Percentiles rank a stretch among this genome's conserved stretches.
These are phyloP conservation scores for Didymosphaeria variabile DNA, from an alignment of 2,329 filamentous ascomycete genomes.

Conservation along the genomic window DNA sequence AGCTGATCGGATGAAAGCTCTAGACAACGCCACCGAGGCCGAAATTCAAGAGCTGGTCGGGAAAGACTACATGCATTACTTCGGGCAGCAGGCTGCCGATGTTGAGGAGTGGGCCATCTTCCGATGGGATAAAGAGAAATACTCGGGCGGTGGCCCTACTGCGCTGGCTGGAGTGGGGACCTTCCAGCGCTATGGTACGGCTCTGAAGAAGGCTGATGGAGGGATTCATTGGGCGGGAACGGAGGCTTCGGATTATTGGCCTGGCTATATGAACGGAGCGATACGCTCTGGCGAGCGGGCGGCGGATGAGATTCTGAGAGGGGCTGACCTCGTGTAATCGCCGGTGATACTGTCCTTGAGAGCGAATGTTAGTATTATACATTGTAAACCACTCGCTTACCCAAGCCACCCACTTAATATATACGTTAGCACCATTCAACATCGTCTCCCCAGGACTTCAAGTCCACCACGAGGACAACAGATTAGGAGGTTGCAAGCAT, in stretches of 20 bases:
- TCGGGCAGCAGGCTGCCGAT: not conserved
- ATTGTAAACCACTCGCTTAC: too few species aligned
- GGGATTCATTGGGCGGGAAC: not conserved
- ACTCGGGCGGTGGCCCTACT: not conserved
- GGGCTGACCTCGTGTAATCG: not conserved
- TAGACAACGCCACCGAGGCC: constrained; percentile 18
- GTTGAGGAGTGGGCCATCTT: not conserved
- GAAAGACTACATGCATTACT: not conserved
- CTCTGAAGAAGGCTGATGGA: not conserved
- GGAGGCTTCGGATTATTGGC: not conserved
- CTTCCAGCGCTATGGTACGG: not conserved
- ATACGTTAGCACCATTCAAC: too few species aligned
- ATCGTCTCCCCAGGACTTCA: too few species aligned
- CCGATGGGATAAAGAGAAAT: not conserved
- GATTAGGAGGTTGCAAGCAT: too few species aligned
- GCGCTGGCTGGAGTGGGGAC: not conserved
- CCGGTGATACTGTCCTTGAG: too few species aligned
- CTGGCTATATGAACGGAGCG: not conserved
- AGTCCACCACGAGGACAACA: too few species aligned
- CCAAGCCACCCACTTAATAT: too few species aligned
- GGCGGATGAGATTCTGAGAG: not conserved
- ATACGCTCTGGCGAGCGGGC: not conserved
- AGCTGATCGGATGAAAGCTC: constrained; percentile 1
- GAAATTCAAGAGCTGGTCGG: not conserved
- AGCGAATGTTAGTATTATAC: too few species aligned